Conservation (phyloP, 257 asterid genomes). For the Perilla frutescens region DNA sequence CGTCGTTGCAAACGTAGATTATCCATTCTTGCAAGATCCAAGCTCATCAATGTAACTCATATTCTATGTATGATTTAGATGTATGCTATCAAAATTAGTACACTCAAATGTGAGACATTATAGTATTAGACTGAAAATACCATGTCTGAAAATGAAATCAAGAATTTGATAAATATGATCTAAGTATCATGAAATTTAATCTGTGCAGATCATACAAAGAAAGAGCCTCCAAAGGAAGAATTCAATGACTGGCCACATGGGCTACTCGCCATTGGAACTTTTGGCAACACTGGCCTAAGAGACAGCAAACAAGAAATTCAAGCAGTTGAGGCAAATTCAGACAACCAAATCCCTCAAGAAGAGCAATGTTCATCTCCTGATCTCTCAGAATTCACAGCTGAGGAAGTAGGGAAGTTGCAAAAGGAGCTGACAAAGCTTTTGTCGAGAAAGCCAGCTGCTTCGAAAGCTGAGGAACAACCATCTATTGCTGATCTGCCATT, state of each 20-base stretch:
- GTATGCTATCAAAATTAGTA: too few species aligned
- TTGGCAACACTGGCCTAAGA: slow-evolving; percentile 60
- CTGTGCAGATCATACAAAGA: slow-evolving; percentile 52
- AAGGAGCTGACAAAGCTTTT: slow-evolving; percentile 69
- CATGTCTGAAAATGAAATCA: not conserved
- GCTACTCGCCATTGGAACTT: slow-evolving; percentile 77
- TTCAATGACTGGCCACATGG: slow-evolving; percentile 81
- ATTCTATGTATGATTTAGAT: not conserved
- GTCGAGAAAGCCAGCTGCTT: slow-evolving; percentile 51
- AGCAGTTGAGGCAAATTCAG: slow-evolving; percentile 29
- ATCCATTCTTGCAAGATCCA: too few species aligned
- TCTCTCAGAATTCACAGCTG: slow-evolving; percentile 78
- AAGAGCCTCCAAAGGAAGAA: slow-evolving; percentile 60
- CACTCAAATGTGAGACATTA: not conserved
- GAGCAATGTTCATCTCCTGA: slow-evolving; percentile 64
- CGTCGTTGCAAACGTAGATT: too few species aligned
- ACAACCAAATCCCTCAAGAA: slow-evolving; percentile 43
- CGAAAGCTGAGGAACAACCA: slow-evolving; percentile 40
- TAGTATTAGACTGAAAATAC: not conserved
- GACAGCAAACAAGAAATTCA: slow-evolving; percentile 43
- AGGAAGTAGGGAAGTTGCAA: slow-evolving; percentile 75
- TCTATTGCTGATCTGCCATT: slow-evolving; percentile 59
- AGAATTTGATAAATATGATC: slow-evolving; percentile 2
- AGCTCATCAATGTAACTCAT: too few species aligned
- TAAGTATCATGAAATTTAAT: not conserved